Conservation (phyloP, 225 moss, liverwort and hornwort genomes). For the Pseudoscleropodium purum region DNA sequence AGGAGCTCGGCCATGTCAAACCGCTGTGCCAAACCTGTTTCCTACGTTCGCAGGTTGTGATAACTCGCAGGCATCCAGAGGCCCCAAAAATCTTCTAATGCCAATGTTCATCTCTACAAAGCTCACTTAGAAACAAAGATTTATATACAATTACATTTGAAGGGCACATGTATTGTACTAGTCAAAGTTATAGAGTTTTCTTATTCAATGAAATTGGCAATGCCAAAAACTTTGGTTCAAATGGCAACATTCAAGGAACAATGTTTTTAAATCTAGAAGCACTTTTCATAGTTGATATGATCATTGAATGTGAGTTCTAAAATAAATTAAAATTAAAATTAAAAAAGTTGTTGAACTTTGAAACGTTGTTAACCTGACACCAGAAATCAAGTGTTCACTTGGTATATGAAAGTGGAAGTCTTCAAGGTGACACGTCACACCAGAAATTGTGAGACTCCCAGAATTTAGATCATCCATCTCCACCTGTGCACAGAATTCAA, state of each 20-base stretch:
- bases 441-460: not conserved
- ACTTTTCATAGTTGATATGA: too few relatives aligned
- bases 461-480: not conserved
- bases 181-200: not conserved
- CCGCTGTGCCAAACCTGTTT: too few relatives aligned
- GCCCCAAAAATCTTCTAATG: too few relatives aligned
- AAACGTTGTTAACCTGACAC: not conserved
- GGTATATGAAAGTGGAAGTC: not conserved
- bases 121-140: not conserved
- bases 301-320: too few relatives aligned
- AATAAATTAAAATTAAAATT: not conserved
- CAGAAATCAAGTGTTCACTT: not conserved
- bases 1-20: too few relatives aligned
- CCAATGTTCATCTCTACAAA: not conserved
- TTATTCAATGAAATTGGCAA: not conserved
- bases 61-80: too few relatives aligned
- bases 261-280: not conserved
- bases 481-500: not conserved
- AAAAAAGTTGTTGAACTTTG: not conserved
- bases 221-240: not conserved
- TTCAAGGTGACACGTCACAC: not conserved
- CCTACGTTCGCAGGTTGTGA: too few relatives aligned
- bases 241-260: not conserved
- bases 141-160: too few relatives aligned
- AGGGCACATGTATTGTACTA: not conserved